Conservation (phyloP, 805 yeast species). For the Suhomyces prunicola region DNA sequence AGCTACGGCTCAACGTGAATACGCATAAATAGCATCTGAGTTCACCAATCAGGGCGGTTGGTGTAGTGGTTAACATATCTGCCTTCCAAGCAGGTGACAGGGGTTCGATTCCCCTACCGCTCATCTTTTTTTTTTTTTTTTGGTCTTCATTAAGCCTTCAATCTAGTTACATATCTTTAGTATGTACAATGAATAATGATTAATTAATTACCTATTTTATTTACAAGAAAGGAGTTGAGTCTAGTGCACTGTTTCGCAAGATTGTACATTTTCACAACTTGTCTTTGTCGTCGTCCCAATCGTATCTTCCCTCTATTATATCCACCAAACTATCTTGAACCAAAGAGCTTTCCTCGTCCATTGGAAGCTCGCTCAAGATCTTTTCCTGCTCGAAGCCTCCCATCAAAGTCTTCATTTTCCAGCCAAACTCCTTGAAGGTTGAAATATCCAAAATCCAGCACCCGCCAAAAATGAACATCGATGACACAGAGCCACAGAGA, state of each 20-base stretch:
- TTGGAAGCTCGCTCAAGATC: slow-evolving; percentile 38
- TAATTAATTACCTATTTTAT: neutral
- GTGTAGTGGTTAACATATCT: slow-evolving; percentile 89
- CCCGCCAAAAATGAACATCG: slow-evolving; percentile 70
- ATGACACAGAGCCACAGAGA: slow-evolving; percentile 66
- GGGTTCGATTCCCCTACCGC: slow-evolving; percentile 93
- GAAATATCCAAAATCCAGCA: slow-evolving; percentile 81
- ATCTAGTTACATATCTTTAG: no score
- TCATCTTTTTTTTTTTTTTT: slow-evolving; percentile 37
- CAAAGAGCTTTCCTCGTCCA: slow-evolving; percentile 58
- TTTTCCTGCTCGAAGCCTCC: slow-evolving; percentile 67
- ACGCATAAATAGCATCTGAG: neutral
- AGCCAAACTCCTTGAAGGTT: slow-evolving; percentile 65
- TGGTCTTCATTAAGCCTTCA: neutral
- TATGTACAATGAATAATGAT: no score
- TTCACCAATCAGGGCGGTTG: slow-evolving; percentile 55
- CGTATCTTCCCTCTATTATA: slow-evolving; percentile 46
- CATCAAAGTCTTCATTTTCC: slow-evolving; percentile 56
- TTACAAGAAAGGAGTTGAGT: neutral
- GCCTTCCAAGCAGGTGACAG: slow-evolving; percentile 94
- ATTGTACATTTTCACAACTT: neutral
- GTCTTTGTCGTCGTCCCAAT: slow-evolving; percentile 17
- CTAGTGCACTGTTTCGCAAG: no score
- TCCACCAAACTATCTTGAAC: slow-evolving; percentile 55
- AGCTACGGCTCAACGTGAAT: neutral